Conservation (phyloP, 1,284 basidiomycete species). For the Ustilago crameri region DNA sequence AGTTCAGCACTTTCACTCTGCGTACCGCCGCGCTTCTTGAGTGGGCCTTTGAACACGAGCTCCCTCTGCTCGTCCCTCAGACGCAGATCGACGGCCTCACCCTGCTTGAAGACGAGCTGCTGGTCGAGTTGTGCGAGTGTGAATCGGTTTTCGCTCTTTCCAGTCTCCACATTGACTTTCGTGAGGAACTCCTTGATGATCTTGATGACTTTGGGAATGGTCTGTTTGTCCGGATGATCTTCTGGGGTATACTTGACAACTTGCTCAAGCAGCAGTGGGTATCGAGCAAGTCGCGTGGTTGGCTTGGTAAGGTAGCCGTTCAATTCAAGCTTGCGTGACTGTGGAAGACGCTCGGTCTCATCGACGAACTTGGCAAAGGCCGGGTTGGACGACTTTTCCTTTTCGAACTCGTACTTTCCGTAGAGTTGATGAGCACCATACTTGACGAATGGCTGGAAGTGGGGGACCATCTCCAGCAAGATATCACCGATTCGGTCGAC, state of each 20-base stretch:
- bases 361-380: conserved; percentile 97
- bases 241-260: conserved; percentile 93
- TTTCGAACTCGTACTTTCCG: conserved; percentile 98
- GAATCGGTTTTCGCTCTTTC: conserved; percentile 91
- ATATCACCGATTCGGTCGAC: conserved; percentile 93
- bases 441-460: conserved; percentile 88
- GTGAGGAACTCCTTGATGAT: conserved; percentile 84
- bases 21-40: conserved; percentile 85
- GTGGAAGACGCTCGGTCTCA: conserved; percentile 88
- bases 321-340: conserved; percentile 94
- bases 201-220: conserved; percentile 81
- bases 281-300: conserved; percentile 93
- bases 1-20: conserved; percentile 84
- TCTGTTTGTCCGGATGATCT: conserved; percentile 85
- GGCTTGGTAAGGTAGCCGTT: conserved; percentile 98
- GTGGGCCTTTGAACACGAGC: conserved; percentile 90
- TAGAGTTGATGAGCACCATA: conserved; percentile 98
- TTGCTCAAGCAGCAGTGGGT: conserved; percentile 91
- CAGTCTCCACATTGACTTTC: conserved; percentile 90
- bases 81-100: conserved; percentile 86
- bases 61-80: conserved; percentile 87
- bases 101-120: conserved; percentile 84
- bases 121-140: conserved; percentile 89
- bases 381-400: conserved; percentile 91
- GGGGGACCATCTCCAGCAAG: conserved; percentile 85